phyloP scores from a whole-genome alignment of 2,329 filamentous ascomycete genomes.

The Penicillium crustosum region DNA sequence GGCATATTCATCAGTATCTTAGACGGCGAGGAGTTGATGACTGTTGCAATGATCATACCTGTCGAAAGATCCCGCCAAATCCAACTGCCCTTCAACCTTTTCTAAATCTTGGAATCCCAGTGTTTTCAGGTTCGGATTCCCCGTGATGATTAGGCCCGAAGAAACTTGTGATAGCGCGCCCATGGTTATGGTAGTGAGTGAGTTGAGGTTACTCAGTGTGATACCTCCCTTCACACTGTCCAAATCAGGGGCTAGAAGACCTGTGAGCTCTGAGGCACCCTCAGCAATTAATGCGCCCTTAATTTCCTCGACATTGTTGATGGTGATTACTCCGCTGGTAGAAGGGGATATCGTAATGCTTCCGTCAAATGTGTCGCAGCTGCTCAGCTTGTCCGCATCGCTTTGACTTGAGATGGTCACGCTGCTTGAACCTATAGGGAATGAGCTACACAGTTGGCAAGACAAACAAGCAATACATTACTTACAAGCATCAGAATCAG shows the following conservation, averaged over 20 bases:
- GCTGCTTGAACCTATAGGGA: slow-evolving; percentile 41
- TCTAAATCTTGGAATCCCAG: slow-evolving; percentile 25
- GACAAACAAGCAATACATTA: background rate
- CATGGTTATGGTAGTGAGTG: slow-evolving; percentile 23
- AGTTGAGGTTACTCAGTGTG: slow-evolving; percentile 20
- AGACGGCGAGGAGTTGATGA: background rate
- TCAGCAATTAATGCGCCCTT: slow-evolving; percentile 26
- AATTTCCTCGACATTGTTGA: slow-evolving; percentile 40
- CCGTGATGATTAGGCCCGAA: slow-evolving; percentile 21
- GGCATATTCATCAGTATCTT: background rate
- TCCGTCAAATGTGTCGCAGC: slow-evolving; percentile 43
- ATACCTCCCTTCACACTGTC: slow-evolving; percentile 22
- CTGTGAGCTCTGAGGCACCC: slow-evolving; percentile 17
- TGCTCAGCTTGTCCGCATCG: slow-evolving; percentile 33
- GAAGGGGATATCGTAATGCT: slow-evolving; percentile 42
- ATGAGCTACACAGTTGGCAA: background rate
- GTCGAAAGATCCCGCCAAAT: slow-evolving; percentile 25
- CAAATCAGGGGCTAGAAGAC: slow-evolving; percentile 21
- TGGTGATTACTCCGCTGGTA: slow-evolving; percentile 39
- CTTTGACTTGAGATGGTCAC: slow-evolving; percentile 44
- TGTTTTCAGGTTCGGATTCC: slow-evolving; percentile 23
- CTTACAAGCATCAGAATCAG: slow-evolving; percentile 14
- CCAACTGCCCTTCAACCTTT: slow-evolving; percentile 24
- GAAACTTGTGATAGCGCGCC: slow-evolving; percentile 17
- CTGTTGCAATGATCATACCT: slow-evolving; percentile 14